Evolutionary conservation across 768 basidiomycete species (phyloP).

Genomic region (Clitopilus hobsonii): DNA sequence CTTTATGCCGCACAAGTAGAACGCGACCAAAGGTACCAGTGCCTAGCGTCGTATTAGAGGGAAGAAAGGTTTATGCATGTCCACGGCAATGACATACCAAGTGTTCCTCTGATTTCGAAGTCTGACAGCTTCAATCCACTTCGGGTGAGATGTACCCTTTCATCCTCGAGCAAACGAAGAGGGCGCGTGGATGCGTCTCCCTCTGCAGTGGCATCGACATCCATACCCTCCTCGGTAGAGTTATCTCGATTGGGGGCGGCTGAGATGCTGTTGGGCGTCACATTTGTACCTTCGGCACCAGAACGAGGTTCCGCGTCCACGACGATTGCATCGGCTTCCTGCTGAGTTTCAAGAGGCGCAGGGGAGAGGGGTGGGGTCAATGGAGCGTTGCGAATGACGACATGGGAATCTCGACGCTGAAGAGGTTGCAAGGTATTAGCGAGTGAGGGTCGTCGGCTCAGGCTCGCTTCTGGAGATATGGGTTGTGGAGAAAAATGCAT

Average conservation of each 20-base stretch:
- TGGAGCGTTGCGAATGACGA: constrained; percentile 50
- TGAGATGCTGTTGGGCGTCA: constrained; percentile 2
- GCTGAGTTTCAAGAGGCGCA: constrained; percentile 33
- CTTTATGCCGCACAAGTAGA: constrained; percentile 76
- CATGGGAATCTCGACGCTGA: constrained; percentile 27
- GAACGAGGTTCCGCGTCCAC: constrained; percentile 34
- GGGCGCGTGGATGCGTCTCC: constrained; percentile 31
- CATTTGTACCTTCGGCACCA: constrained; percentile 20
- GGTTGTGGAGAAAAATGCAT: constrained; percentile 28
- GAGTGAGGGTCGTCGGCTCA: constrained; percentile 16
- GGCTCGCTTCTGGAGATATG: constrained; percentile 18
- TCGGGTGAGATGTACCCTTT: constrained; percentile 57
- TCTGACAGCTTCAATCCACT: constrained; percentile 65
- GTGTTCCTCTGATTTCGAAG: constrained; percentile 76
- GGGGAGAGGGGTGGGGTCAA: constrained; percentile 72
- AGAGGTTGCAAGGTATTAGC: constrained; percentile 14
- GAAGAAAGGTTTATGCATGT: constrained; percentile 2
- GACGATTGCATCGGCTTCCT: constrained; percentile 28
- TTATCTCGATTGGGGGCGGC: constrained; percentile 12
- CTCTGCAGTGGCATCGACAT: constrained; percentile 16
- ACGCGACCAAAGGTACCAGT: constrained; percentile 97
- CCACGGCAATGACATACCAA: constrained; percentile 46
- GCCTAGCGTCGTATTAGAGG: constrained; percentile 43
- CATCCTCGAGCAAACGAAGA: constrained; percentile 62
- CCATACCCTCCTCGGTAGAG: constrained; percentile 16